Conservation (phyloP, 2,329 filamentous ascomycete genomes). For the Cordyceps fumosorosea region DNA sequence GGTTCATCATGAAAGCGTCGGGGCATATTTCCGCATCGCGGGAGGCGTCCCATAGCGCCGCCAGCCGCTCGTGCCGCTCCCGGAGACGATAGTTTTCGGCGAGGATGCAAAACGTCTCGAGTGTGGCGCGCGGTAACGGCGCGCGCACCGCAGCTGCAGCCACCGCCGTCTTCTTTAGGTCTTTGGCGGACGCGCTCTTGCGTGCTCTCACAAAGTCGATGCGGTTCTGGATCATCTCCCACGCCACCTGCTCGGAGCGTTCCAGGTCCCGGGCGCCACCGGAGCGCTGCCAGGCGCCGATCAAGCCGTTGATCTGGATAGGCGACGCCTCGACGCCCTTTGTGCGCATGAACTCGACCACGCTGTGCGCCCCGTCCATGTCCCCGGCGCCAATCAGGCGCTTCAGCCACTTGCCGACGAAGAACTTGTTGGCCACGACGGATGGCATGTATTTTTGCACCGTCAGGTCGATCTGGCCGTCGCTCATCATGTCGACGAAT, state of each 20-base stretch:
- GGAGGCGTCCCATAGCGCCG: constrained; percentile 57
- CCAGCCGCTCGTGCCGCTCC: constrained; percentile 49
- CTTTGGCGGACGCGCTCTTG: constrained; percentile 16
- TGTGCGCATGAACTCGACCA: constrained; percentile 69
- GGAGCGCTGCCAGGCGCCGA: constrained; percentile 69
- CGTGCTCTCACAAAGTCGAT: constrained; percentile 54
- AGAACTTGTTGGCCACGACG: constrained; percentile 63
- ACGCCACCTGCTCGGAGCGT: constrained; percentile 62
- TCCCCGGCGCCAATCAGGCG: constrained; percentile 68
- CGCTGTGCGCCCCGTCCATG: constrained; percentile 62
- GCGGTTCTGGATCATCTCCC: constrained; percentile 68
- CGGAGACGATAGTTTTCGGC: constrained; percentile 65
- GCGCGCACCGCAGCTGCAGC: constrained; percentile 10
- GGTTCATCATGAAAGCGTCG: constrained; percentile 73
- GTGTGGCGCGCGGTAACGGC: constrained; percentile 51
- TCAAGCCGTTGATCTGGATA: constrained; percentile 74
- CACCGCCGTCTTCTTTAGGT: neutral
- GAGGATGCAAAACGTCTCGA: constrained; percentile 73
- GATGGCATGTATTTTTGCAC: constrained; percentile 39
- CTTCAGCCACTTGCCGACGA: constrained; percentile 86
- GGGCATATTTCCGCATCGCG: constrained; percentile 56
- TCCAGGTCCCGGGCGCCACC: constrained; percentile 46
- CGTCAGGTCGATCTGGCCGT: constrained; percentile 44
- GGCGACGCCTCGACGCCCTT: constrained; percentile 61
- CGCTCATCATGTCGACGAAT: constrained; percentile 86